These are phyloP conservation scores for Dichomitus squalens DNA, from an alignment of 1,284 basidiomycete species.

Conservation along the genomic window DNA sequence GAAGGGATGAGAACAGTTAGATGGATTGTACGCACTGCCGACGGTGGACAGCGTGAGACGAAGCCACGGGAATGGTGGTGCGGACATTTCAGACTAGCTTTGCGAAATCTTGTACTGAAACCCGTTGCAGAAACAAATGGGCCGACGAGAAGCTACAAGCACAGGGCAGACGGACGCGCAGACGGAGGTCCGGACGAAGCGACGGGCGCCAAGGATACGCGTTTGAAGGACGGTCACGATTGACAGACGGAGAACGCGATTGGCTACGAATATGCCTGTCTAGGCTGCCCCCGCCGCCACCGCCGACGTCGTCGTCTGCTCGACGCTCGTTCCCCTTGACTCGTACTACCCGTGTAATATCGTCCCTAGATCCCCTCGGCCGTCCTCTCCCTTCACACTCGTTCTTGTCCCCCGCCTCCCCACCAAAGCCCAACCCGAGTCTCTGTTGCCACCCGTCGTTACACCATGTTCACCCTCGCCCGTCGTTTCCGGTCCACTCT, in stretches of 20 bases:
- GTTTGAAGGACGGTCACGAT: slow-evolving; percentile 17
- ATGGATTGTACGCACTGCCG: slow-evolving; percentile 15
- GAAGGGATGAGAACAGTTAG: not conserved
- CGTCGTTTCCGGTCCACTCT: slow-evolving; percentile 18
- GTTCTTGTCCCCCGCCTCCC: not conserved
- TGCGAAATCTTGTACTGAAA: not conserved
- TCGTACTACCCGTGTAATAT: not conserved
- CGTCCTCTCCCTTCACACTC: not conserved
- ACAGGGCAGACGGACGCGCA: no score
- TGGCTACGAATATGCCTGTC: not conserved
- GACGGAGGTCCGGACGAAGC: no score
- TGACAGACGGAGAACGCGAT: not conserved
- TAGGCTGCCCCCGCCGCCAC: not conserved
- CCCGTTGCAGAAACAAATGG: no score
- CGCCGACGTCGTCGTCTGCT: not conserved
- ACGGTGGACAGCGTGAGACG: slow-evolving; percentile 14
- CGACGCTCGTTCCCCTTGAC: not conserved
- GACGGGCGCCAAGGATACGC: not conserved
- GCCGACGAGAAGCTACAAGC: no score
- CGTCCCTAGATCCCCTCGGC: not conserved
- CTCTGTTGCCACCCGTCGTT: not conserved
- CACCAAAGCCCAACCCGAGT: not conserved
- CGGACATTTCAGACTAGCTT: not conserved
- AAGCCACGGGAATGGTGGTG: slow-evolving; percentile 13
- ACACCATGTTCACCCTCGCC: slow-evolving; percentile 18